Percentiles rank a stretch among this genome's conserved stretches.
phyloP scores from a whole-genome alignment of 805 yeast genomes.

The Torulaspora delbrueckii region DNA sequence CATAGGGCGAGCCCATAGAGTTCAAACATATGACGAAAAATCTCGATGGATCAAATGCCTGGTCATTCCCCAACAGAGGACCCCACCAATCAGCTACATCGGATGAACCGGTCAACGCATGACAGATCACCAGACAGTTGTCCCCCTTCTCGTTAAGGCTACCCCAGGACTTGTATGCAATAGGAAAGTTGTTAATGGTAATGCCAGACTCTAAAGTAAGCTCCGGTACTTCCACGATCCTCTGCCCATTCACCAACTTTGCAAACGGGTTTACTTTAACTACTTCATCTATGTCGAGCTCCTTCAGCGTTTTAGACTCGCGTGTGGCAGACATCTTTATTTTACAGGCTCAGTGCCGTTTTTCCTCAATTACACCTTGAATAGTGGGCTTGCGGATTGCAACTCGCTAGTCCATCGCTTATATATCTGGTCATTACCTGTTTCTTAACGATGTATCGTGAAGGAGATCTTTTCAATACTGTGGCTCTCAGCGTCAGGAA shows the following conservation, averaged over 20 bases:
- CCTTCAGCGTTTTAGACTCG: conserved; percentile 16
- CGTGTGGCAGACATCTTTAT: conserved; percentile 17
- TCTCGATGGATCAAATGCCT: conserved; percentile 83
- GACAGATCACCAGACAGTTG: conserved; percentile 87
- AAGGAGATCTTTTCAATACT: neutral
- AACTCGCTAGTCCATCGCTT: neutral
- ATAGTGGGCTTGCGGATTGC: neutral
- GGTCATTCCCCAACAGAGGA: conserved; percentile 75
- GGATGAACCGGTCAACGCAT: conserved; percentile 92
- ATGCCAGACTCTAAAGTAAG: conserved; percentile 81
- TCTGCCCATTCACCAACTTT: conserved; percentile 68
- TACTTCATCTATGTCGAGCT: conserved; percentile 24
- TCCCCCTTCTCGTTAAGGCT: conserved; percentile 59
- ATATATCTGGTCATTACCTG: neutral
- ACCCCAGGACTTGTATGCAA: conserved; percentile 97
- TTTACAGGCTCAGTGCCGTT: neutral
- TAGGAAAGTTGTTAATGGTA: conserved; percentile 62
- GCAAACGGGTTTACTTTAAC: conserved; percentile 54
- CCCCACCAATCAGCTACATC: conserved; percentile 99
- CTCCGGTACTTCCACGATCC: conserved; percentile 70
- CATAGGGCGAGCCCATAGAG: conserved; percentile 95
- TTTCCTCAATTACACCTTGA: neutral
- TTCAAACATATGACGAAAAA: conserved; percentile 85
- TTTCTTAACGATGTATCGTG: neutral
- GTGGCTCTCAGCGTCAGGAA: neutral